These are phyloP conservation scores for Camellia japonica DNA, from an alignment of 148 eudicot genomes.

Conservation along the genomic window DNA sequence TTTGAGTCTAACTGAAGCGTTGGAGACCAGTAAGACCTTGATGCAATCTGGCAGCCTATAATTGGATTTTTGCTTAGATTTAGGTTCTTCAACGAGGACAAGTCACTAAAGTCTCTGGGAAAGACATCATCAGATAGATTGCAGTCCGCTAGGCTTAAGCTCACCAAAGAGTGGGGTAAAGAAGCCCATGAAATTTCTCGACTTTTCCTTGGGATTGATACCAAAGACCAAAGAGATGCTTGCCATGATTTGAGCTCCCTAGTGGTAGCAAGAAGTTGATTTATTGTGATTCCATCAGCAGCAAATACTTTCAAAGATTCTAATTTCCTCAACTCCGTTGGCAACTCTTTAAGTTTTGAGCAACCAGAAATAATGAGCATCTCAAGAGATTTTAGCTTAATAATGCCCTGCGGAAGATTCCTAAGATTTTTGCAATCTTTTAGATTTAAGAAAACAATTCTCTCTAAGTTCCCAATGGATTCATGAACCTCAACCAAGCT, in stretches of 20 bases:
- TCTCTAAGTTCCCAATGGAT: neutral
- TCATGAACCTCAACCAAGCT: neutral
- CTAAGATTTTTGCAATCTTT: neutral
- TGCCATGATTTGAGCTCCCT: neutral
- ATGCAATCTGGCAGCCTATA: neutral
- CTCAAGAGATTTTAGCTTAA: neutral
- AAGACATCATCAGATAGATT: neutral
- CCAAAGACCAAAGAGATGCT: neutral
- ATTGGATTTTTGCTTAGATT: neutral
- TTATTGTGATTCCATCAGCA: neutral
- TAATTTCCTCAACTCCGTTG: neutral
- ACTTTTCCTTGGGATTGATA: neutral
- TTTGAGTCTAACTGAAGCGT: neutral
- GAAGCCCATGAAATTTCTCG: neutral
- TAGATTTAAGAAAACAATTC: neutral
- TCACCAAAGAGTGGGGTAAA: neutral
- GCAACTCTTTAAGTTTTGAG: neutral
- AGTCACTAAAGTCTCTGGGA: neutral
- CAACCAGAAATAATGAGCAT: neutral
- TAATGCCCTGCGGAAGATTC: neutral
- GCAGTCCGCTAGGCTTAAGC: neutral
- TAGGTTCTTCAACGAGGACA: neutral
- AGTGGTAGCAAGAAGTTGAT: neutral
- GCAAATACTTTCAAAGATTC: neutral
- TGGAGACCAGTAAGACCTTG: neutral